Evolutionary conservation across 2,329 filamentous ascomycete species (phyloP), one percentile per base, ranked within the genome.

Genomic region (Fusarium gaditjirri): DNA sequence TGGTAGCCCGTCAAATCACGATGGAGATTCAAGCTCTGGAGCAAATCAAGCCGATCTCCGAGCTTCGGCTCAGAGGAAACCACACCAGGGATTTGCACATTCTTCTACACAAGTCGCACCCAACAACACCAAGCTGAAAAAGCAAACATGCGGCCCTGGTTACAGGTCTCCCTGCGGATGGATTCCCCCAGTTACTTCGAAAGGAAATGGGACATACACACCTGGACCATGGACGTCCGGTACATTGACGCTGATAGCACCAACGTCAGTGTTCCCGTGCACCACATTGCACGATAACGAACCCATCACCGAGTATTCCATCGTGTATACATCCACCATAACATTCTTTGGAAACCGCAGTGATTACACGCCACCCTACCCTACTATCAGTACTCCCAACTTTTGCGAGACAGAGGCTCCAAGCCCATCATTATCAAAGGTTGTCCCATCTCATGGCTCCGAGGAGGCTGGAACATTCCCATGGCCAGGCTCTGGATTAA

Each of bases 321-420:
- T 88, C 39, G 76, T 86, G 23, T 82, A 88, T 78, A 87, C 85
- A 7, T 79, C 83, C 27, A 88, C 87, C 3, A 80, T 84, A 54
- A 88, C 86, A 23, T 85, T 86, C 76, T 81, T 76, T 13, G 85
- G 83, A 21, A 81, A 86, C 58, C 81, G 80, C 8, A 78, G 74
- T 29, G 81, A 86, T 58, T 88, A 88, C 70, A 86, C 82, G 13
- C 82, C 84, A 2, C 84, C 83, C 2, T 87, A 81, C 66, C 80
- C 83, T 7, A 76, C 82, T 16, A 80, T 87, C 35, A 75, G 72
- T 23, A 82, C 80, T 5, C 84, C 83, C 8, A 76, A 74, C 33
- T 81, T 81, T 61, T 87, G 86, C 62, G 71, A 78, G 23, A 65
- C 61, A 19, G 29, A 41, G 17, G 31, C 54, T 46, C 65, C n/a